Conservation (phyloP, 2,329 filamentous ascomycete species). For the Elsinoe batatas region DNA sequence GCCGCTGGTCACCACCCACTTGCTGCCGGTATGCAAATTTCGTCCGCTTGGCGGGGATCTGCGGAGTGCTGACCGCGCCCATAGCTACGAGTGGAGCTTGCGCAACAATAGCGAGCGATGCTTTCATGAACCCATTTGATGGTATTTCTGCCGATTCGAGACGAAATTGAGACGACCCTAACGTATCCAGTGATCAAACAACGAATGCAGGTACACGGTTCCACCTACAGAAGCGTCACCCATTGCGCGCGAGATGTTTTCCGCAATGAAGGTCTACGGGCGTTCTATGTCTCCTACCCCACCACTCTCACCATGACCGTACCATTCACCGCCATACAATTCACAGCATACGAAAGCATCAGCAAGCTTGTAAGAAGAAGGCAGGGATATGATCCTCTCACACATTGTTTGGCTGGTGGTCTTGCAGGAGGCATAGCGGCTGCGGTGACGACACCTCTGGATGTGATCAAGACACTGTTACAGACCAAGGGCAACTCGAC, state of each 20-base stretch:
- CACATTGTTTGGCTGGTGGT: constrained; percentile 86
- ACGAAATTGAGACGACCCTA: background rate
- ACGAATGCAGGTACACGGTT: constrained; percentile 96
- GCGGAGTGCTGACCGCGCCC: constrained; percentile 10
- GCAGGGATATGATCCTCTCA: constrained; percentile 80
- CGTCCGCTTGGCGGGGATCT: background rate
- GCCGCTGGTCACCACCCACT: constrained; percentile 82
- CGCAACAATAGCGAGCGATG: constrained; percentile 93
- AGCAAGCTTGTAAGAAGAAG: constrained; percentile 78
- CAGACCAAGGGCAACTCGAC: constrained; percentile 80
- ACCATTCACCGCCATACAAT: constrained; percentile 92
- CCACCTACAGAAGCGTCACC: constrained; percentile 74
- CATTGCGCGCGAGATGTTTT: constrained; percentile 88
- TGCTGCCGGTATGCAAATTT: constrained; percentile 60
- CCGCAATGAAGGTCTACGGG: constrained; percentile 72
- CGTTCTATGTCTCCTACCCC: constrained; percentile 97
- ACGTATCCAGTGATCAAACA: constrained; percentile 79
- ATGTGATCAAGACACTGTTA: constrained; percentile 95
- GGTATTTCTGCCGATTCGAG: constrained; percentile 45
- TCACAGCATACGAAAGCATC: constrained; percentile 94
- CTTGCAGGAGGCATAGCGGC: constrained; percentile 89
- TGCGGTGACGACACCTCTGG: constrained; percentile 87
- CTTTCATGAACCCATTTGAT: constrained; percentile 98
- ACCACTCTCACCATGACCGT: constrained; percentile 98
- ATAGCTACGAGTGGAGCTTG: constrained; percentile 84